These are phyloP conservation scores for Triticum dicoccoides DNA, from an alignment of 176 grass and related monocot genomes.

Conservation along the genomic window DNA sequence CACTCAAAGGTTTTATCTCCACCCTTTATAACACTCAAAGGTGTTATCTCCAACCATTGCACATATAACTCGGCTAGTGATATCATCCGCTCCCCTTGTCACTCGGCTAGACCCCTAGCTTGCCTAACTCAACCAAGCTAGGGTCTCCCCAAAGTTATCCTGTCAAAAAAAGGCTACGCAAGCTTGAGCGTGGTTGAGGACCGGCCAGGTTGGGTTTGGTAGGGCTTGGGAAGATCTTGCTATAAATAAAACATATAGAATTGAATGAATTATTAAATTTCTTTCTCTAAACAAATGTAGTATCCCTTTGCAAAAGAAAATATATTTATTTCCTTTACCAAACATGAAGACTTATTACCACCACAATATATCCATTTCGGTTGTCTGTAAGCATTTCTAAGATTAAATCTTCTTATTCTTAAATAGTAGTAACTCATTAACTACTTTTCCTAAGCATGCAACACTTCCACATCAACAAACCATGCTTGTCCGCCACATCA, in stretches of 20 bases:
- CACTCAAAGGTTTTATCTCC: no score
- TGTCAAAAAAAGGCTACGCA: not conserved
- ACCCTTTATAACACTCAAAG: no score
- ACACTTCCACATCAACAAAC: not conserved
- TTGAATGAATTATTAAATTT: not conserved
- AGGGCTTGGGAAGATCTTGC: not conserved
- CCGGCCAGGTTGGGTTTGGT: not conserved
- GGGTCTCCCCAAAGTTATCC: no score
- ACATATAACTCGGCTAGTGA: not conserved
- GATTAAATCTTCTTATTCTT: not conserved
- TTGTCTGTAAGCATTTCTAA: not conserved
- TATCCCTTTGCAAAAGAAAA: not conserved
- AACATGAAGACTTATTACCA: not conserved
- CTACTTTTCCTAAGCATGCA: not conserved
- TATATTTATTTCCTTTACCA: not conserved
- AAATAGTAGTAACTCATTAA: no score
- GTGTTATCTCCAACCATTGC: not conserved
- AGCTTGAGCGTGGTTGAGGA: not conserved
- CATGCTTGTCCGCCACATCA: no score
- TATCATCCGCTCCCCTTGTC: not conserved
- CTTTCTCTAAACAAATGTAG: not conserved
- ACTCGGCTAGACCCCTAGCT: not conserved
- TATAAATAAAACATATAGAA: not conserved
- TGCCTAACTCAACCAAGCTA: not conserved
- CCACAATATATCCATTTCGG: not conserved